These are phyloP conservation scores for Leucocoprinus sp. DNA, from an alignment of 768 basidiomycete species.

Conservation along the genomic window DNA sequence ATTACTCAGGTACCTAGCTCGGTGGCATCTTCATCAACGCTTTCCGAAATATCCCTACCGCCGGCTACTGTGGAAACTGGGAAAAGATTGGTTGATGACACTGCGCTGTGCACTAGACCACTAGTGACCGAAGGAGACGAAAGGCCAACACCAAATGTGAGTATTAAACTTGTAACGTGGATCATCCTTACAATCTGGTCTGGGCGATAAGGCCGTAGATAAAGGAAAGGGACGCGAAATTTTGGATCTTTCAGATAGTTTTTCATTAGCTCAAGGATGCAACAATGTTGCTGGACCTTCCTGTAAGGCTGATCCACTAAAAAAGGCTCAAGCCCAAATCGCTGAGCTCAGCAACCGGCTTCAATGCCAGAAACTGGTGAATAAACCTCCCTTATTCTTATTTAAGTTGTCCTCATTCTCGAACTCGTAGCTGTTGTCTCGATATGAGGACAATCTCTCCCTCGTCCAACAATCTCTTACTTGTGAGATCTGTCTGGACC, in stretches of 20 bases:
- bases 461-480: conserved; percentile 56
- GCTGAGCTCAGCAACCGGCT: conserved; percentile 5
- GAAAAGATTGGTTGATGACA: neutral
- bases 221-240: conserved; percentile 34
- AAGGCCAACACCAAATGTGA: conserved; percentile 15
- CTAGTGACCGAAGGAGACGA: conserved; percentile 7
- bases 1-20: neutral
- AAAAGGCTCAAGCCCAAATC: conserved; percentile 10
- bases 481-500: conserved; percentile 74
- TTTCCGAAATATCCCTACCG: neutral
- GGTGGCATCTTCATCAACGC: neutral
- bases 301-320: conserved; percentile 14
- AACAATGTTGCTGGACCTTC: conserved; percentile 6
- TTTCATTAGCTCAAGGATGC: neutral
- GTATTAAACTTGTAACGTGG: conserved; percentile 8
- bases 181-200: neutral
- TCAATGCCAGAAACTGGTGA: conserved; percentile 6
- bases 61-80: conserved; percentile 2
- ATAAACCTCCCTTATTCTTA: conserved; percentile 5
- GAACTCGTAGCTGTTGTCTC: conserved; percentile 34
- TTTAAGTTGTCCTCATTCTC: neutral
- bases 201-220: conserved; percentile 19
- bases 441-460: conserved; percentile 45
- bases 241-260: conserved; percentile 16
- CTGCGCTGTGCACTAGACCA: neutral